These are phyloP conservation scores for Kondoa malvinella DNA, from an alignment of 768 basidiomycete genomes.

Conservation along the genomic window DNA sequence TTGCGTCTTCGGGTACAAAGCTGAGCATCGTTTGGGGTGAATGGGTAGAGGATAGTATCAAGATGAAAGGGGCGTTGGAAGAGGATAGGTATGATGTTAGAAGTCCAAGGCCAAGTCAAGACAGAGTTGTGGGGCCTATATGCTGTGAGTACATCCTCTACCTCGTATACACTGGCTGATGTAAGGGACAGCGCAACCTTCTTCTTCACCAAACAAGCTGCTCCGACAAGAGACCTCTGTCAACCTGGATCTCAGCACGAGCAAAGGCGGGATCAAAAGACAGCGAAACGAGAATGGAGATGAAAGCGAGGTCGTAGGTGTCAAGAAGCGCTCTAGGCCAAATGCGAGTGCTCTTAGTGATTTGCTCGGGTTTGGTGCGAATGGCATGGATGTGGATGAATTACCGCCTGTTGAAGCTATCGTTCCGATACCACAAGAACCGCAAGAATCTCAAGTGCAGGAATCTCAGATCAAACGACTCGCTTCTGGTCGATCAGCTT, in stretches of 20 bases:
- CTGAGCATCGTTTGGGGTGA: not conserved
- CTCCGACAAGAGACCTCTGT: not conserved
- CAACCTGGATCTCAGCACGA: not conserved
- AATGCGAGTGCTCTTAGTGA: not conserved
- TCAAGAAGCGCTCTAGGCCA: conserved; percentile 1
- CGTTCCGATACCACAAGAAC: too few relatives aligned
- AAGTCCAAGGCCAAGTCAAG: not conserved
- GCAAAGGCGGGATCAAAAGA: not conserved
- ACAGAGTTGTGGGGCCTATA: not conserved
- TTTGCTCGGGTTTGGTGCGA: not conserved
- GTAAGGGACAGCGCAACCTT: not conserved
- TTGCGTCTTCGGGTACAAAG: not conserved
- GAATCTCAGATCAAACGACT: not conserved
- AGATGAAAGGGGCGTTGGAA: not conserved
- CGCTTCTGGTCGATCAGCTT: not conserved
- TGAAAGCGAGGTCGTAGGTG: conserved; percentile 3
- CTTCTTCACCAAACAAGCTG: not conserved
- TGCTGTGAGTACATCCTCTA: not conserved
- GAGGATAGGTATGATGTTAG: not conserved
- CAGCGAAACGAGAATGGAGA: conserved; percentile 5
- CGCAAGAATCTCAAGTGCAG: too few relatives aligned
- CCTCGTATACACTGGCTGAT: not conserved
- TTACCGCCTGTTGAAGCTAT: not conserved
- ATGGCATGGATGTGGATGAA: not conserved
- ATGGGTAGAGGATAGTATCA: conserved; percentile 1